These are phyloP conservation scores for Hibiscus trionum DNA, from an alignment of 345 rosid species.

Conservation along the genomic window DNA sequence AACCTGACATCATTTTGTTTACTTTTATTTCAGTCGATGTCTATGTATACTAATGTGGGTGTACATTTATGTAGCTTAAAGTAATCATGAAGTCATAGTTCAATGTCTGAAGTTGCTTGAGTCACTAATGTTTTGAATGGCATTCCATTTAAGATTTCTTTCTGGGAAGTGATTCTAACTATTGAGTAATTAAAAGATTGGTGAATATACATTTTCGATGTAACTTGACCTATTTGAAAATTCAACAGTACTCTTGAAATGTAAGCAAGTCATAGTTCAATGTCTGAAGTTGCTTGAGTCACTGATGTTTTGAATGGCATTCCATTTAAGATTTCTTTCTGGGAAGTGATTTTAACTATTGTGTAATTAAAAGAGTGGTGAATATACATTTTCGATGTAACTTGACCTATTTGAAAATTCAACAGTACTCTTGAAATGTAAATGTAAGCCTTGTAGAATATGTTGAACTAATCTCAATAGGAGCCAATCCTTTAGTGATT, in stretches of 20 bases:
- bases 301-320: conserved; percentile 1
- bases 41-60: not conserved
- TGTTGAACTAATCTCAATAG: not conserved
- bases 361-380: not conserved
- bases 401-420: not conserved
- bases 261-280: not conserved
- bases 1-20: not conserved
- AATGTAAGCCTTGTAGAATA: not conserved
- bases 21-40: not conserved
- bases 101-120: conserved; percentile 1
- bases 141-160: not conserved
- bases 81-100: not conserved
- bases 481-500: not conserved
- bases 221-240: not conserved
- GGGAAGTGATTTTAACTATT: not conserved
- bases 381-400: not conserved
- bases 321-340: not conserved
- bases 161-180: not conserved
- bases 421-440: not conserved
- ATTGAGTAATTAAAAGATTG: not conserved
- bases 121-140: not conserved
- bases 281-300: conserved; percentile 1
- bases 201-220: not conserved
- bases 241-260: not conserved
- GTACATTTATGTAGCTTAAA: not conserved